Percentiles rank a stretch among this genome's conserved stretches.
These are phyloP conservation scores for Mariannaea sp. DNA, from an alignment of 2,329 filamentous ascomycete species.

Conservation along the genomic window DNA sequence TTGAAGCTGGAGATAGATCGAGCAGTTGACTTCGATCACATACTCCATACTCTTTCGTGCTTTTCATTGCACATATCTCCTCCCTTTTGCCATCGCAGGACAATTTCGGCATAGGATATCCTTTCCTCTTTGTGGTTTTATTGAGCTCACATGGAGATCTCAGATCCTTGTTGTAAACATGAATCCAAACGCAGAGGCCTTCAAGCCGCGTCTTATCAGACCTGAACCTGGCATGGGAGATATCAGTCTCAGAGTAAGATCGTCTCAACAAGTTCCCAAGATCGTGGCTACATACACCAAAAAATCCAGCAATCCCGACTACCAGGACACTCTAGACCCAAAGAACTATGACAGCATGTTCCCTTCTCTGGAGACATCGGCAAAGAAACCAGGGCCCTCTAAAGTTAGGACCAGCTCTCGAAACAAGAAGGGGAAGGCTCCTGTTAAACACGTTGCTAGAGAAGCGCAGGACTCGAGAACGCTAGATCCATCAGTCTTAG, in stretches of 20 bases:
- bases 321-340: conserved; percentile 24
- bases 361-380: conserved; percentile 22
- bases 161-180: conserved; percentile 19
- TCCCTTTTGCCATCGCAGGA: not conserved
- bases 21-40: not conserved
- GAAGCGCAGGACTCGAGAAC: not conserved
- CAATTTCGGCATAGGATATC: not conserved
- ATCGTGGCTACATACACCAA: not conserved
- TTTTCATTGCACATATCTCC: not conserved
- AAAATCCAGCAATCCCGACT: not conserved
- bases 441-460: not conserved
- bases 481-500: not conserved
- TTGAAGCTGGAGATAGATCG: not conserved
- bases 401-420: not conserved
- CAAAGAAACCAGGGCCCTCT: conserved; percentile 1
- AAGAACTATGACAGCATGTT: conserved; percentile 34
- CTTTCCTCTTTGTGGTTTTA: not conserved
- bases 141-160: not conserved
- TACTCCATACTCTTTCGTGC: not conserved
- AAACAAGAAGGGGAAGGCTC: not conserved
- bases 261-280: not conserved
- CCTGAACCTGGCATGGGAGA: not conserved
- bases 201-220: conserved; percentile 25
- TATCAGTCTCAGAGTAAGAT: not conserved
- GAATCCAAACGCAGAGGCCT: conserved; percentile 39